Base-by-base conservation (phyloP, 169 alveolate genomes). In the Eimeria tenella region DNA sequence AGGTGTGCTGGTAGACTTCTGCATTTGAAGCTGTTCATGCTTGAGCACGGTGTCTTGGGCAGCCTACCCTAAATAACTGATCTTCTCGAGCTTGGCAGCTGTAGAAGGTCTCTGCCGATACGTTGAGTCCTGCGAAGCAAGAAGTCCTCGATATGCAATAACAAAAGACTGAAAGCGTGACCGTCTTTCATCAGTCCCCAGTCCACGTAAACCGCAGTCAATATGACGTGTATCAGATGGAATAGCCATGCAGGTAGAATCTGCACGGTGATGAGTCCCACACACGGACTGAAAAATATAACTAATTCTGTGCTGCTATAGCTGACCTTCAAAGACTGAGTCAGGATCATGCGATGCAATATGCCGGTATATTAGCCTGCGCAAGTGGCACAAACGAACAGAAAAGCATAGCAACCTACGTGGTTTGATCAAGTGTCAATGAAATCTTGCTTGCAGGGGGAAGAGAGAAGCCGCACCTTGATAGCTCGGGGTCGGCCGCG, bases 71-170 rank as follows among this genome's bases (percentile, higher is more conserved):
- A 70, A 91, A 94, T 6, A 93, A 68, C 19, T n/a, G 82, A 74
- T 93, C 95, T 52, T 82, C 88, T 31, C 95, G 95, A 9, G 95
- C 95, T 71, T 95, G 96, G 75, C 95, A 92, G 84, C 95, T 93
- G 86, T 84, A 95, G 82, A 86, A 95, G 5, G 94, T 95, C 89
- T 95, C 96, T 17, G 94, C 94, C 17, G 95, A 79, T n/a, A 52
- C 94, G 83, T 95, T 94, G 10, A 95, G 82, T 25, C 96, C 96
- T 73, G 75, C 11, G 13, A 21, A 19, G 74, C 49, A 49, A 11
- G 86, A 21, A 56, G 6, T 0, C 79, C 74, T 8, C 56, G 89
- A 53, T 10, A 17, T 15, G 5, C 60, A 31, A 17, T 6, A 42
- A 42, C 9, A 21, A 5, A 23, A 9, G 49, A 4, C 21, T 21